Percentiles rank a stretch among this genome's conserved stretches.
Conservation (phyloP, 2,329 filamentous ascomycete genomes). For the Fusarium oligoseptatum region DNA sequence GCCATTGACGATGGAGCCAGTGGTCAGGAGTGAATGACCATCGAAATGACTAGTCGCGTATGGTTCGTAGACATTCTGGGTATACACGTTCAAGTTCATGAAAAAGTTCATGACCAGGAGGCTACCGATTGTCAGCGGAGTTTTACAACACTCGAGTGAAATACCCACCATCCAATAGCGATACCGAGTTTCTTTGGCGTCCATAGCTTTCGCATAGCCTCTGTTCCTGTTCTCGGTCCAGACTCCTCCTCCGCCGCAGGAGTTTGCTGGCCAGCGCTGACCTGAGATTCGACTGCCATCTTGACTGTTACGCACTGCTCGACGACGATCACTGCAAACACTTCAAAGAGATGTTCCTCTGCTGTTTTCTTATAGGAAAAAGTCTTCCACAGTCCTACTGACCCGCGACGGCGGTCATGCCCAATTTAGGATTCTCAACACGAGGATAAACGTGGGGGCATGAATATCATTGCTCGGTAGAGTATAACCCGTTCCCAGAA, state of each 20-base stretch:
- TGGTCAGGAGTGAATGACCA: slow-evolving; percentile 25
- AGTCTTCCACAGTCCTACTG: background rate
- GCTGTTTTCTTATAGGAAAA: background rate
- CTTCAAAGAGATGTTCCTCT: background rate
- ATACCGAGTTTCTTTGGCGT: slow-evolving; percentile 3
- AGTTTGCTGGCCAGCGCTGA: background rate
- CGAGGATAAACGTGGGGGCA: background rate
- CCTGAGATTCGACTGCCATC: slow-evolving; percentile 5
- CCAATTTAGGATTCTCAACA: slow-evolving; percentile 14
- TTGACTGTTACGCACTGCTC: background rate
- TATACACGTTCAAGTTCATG: slow-evolving; percentile 38
- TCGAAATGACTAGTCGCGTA: slow-evolving; percentile 39
- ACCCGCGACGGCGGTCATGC: slow-evolving; percentile 14
- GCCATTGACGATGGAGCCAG: slow-evolving; percentile 30
- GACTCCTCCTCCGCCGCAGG: background rate
- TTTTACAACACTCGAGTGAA: rapidly evolving
- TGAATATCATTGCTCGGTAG: slow-evolving; percentile 26
- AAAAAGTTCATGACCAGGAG: slow-evolving; percentile 40
- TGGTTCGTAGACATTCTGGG: slow-evolving; percentile 35
- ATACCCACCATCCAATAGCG: slow-evolving; percentile 25
- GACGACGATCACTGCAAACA: background rate
- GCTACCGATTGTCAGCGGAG: background rate
- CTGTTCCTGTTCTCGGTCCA: slow-evolving; percentile 16
- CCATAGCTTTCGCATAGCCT: slow-evolving; percentile 34
- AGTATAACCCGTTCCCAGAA: slow-evolving; percentile 6